Conservation (phyloP, 1,139 yeast genomes). For the Suhomyces maxii region DNA sequence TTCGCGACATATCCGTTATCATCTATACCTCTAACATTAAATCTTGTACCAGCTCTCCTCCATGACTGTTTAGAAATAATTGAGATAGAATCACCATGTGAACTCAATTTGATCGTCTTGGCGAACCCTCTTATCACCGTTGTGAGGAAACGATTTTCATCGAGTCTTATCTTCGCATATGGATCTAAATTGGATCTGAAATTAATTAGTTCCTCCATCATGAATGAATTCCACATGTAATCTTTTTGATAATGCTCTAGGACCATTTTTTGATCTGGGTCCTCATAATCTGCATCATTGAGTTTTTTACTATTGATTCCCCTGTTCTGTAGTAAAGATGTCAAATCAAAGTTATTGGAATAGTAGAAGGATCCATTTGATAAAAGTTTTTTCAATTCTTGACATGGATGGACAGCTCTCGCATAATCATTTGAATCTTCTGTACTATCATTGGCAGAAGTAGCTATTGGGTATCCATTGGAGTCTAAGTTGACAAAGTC, state of each 20-base stretch:
- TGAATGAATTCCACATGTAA: conserved; percentile 95
- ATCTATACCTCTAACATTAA: conserved; percentile 91
- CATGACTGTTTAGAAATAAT: conserved; percentile 91
- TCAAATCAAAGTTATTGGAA: conserved; percentile 88
- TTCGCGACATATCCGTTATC: conserved; percentile 96
- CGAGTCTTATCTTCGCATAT: conserved; percentile 58
- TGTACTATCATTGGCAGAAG: conserved; percentile 8
- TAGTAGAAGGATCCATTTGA: conserved; percentile 90
- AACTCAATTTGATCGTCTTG: conserved; percentile 62
- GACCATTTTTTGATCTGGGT: conserved; percentile 16
- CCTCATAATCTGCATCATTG: conserved; percentile 27
- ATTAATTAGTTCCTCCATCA: conserved; percentile 78
- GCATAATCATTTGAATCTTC: conserved; percentile 23
- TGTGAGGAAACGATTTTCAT: conserved; percentile 77
- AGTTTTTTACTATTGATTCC: conserved; percentile 44
- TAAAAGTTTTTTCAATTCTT: conserved; percentile 70
- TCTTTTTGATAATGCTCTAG: conserved; percentile 68
- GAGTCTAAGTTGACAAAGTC: conserved; percentile 68
- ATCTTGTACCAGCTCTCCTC: conserved; percentile 95
- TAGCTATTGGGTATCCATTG: conserved; percentile 56
- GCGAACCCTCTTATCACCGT: conserved; percentile 96
- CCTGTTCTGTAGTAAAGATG: conserved; percentile 75
- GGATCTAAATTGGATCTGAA: conserved; percentile 72
- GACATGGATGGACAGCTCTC: conserved; percentile 76
- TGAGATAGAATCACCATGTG: conserved; percentile 61